Evolutionary conservation across 306 rosid species (phyloP).

Genomic region (Cotoneaster glaucophyllus): DNA sequence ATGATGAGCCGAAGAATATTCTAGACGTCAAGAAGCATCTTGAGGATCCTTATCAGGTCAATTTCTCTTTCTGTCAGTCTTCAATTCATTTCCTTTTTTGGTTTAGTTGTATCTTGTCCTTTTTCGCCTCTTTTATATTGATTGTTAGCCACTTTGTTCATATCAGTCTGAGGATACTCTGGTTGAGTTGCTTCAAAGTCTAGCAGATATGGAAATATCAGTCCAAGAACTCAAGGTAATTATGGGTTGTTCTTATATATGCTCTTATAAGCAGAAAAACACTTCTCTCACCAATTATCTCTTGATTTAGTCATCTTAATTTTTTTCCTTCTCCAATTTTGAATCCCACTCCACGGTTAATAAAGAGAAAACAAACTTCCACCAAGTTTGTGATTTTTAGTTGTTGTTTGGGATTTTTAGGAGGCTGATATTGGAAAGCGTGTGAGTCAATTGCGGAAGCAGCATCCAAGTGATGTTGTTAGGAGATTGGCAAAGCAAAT

Average conservation of each 20-base stretch:
- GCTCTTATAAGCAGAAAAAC: neutral
- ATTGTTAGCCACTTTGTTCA: neutral
- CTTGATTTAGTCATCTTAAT: neutral
- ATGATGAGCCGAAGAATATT: conserved; percentile 79
- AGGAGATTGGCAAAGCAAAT: conserved; percentile 88
- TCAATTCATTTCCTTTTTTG: neutral
- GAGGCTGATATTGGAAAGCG: conserved; percentile 96
- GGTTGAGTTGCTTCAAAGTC: conserved; percentile 76
- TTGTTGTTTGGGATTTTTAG: conserved; percentile 29
- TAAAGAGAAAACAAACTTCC: neutral
- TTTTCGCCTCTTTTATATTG: neutral
- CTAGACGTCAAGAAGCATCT: conserved; percentile 78
- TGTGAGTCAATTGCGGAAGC: conserved; percentile 87
- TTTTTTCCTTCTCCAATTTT: neutral
- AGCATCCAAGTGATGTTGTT: conserved; percentile 76
- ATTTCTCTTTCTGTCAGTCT: neutral
- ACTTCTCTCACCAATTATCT: neutral
- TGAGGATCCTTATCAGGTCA: conserved; percentile 74
- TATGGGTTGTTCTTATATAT: neutral
- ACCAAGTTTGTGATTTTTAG: neutral
- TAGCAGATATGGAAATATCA: conserved; percentile 94
- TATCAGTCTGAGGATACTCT: conserved; percentile 63
- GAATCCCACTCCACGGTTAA: neutral
- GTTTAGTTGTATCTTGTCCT: neutral
- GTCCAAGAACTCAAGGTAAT: conserved; percentile 81